These are phyloP conservation scores for Pistacia atlantica DNA, from an alignment of 345 rosid species.

Conservation along the genomic window DNA sequence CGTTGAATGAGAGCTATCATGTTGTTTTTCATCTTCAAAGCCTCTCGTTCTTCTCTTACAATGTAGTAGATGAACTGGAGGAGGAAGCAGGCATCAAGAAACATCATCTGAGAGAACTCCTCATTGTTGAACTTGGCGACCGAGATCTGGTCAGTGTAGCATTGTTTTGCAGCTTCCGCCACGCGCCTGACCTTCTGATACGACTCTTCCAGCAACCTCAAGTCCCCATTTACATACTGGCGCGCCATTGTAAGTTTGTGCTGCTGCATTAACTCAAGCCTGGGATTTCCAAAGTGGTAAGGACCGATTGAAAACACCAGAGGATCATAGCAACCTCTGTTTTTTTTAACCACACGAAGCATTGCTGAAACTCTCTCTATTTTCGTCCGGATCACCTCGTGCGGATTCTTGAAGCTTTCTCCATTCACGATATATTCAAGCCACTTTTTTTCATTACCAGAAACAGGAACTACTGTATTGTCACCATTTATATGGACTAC, in stretches of 20 bases:
- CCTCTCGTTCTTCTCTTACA: neutral
- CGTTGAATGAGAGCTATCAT: neutral
- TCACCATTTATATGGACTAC: too few species aligned
- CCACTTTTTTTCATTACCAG: neutral
- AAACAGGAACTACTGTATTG: too few species aligned
- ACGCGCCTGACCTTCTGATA: neutral
- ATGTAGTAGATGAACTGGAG: neutral
- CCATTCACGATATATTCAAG: neutral
- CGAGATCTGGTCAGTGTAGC: neutral
- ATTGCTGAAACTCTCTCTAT: slow-evolving; percentile 12
- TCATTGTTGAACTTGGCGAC: neutral
- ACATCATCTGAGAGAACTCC: slow-evolving; percentile 19
- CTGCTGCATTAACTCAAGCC: neutral
- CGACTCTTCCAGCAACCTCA: neutral
- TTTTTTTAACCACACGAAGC: neutral
- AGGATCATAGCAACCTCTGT: slow-evolving; percentile 24
- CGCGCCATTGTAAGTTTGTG: neutral
- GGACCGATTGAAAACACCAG: slow-evolving; percentile 27
- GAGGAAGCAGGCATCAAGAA: slow-evolving; percentile 4
- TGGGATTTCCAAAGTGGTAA: slow-evolving; percentile 16
- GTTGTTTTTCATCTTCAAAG: neutral
- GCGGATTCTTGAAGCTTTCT: neutral
- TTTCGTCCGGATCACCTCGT: neutral
- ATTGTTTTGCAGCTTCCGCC: too few species aligned
- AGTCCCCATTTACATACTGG: neutral